Conservation (phyloP, 2,329 filamentous ascomycete genomes). For the Aureobasidium uvarum region DNA sequence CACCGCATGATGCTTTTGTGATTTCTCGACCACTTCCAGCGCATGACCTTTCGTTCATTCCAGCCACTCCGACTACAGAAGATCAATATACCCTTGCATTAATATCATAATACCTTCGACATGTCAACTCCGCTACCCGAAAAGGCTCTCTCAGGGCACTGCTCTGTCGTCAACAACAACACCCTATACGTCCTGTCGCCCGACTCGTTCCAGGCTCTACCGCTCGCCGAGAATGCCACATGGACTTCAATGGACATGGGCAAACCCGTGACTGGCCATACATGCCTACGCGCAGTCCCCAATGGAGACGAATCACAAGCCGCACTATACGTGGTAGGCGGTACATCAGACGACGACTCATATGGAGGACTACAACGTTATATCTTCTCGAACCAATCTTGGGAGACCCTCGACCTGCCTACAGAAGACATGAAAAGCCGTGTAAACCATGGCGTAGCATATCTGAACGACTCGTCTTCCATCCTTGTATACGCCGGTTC, state of each 20-base stretch:
- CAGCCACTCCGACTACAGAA: constrained; percentile 5
- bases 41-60: constrained; percentile 9
- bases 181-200: constrained; percentile 81
- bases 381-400: constrained; percentile 56
- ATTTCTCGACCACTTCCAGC: background rate
- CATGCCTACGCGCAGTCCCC: constrained; percentile 70
- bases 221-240: constrained; percentile 64
- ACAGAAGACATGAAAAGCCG: constrained; percentile 64
- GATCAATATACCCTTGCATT: constrained; percentile 2
- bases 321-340: constrained; percentile 79
- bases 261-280: constrained; percentile 68
- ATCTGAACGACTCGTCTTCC: constrained; percentile 65
- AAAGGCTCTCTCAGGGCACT: constrained; percentile 70
- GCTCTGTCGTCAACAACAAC: constrained; percentile 76
- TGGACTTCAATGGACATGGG: constrained; percentile 69
- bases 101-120: constrained; percentile 23
- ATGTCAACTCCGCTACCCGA: constrained; percentile 74
- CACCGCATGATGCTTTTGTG: constrained; percentile 14
- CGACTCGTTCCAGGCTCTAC: constrained; percentile 70
- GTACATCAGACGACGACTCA: constrained; percentile 54
- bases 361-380: constrained; percentile 76
- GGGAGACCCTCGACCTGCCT: constrained; percentile 56
- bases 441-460: constrained; percentile 71
- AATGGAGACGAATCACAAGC: constrained; percentile 56
- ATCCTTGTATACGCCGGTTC: constrained; percentile 81